Base-by-base conservation (phyloP, 2,329 filamentous ascomycete genomes). In the Neospermospora avenae region DNA sequence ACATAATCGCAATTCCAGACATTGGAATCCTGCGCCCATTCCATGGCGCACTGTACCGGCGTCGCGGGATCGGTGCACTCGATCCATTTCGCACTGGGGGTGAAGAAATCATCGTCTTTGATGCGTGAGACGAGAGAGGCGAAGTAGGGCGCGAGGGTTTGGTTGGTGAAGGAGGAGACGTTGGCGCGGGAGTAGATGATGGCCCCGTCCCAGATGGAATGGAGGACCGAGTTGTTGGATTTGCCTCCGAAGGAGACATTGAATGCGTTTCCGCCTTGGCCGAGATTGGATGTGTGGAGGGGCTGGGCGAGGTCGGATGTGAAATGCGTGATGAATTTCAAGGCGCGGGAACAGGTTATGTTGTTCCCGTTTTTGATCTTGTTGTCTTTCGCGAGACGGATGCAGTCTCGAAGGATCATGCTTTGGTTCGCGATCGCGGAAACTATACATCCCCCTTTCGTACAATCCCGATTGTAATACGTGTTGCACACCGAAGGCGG, bases 151-250 rank as follows among this genome's bases (percentile, higher is more conserved):
- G 45, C 45, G 24, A 48, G 28, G 24, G 45, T 48, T 18, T 48
- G 45, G 45, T 48, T 48, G 14, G 24, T 48, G 25, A 48, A 48
- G 24, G 45, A 48, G 8, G 45, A 28, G 24, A 48, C 45, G 14
- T 48, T 48, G 45, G 45, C 45, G 14, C 45, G 45, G 14, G 45
- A 48, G 45, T 48, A 48, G 45, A 48, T 48, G 24, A 48, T 48
- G 13, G 45, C 45, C n/a, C 45, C 45, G 45, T 48, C 45, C 45
- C 45, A 48, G 14, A 48, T 48, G 13, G 45, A 48, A 16, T 48
- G 45, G 22, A 48, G 24, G 25, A 48, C 45, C 4, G 45, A 48
- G 25, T 48, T 48, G 24, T 48, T 48, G 6, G 45, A 28, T 25
- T 48, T 48, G 24, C 45, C 45, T 3, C 45, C 24, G 16, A 48